phyloP scores from a whole-genome alignment of 176 grass and related monocot genomes.

The Cenchrus purpureus region DNA sequence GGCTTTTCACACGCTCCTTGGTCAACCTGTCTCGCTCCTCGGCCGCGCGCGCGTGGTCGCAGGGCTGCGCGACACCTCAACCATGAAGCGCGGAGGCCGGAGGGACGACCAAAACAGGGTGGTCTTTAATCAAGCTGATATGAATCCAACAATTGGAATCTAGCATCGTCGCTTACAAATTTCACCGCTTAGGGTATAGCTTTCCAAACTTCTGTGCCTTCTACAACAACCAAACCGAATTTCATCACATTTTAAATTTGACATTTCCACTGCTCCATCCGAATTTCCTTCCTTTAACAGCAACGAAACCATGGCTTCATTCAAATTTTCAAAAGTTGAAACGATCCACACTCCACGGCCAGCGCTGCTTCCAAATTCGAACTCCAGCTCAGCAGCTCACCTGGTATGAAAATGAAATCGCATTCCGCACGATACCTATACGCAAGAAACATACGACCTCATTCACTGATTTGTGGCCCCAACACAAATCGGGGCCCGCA shows the following conservation, averaged over 20 bases:
- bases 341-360: background rate
- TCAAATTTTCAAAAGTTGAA: constrained; percentile 41
- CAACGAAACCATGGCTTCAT: background rate
- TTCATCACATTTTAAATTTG: background rate
- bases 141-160: too few species aligned
- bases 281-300: background rate
- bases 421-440: too few species aligned
- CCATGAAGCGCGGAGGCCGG: too few species aligned
- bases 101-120: too few species aligned
- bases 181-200: too few species aligned
- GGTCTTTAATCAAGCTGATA: too few species aligned
- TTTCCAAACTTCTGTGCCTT: too few species aligned
- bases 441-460: fast-evolving
- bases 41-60: too few species aligned
- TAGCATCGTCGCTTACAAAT: too few species aligned
- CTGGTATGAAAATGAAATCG: background rate
- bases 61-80: too few species aligned
- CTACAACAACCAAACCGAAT: background rate
- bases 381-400: background rate
- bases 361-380: background rate
- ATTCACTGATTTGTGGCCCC: fast-evolving
- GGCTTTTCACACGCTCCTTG: too few species aligned
- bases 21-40: too few species aligned
- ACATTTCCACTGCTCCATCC: background rate
- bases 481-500: fast-evolving